Evolutionary conservation across 2,329 filamentous ascomycete genomes (phyloP), one percentile per base, ranked within the genome.

Genomic region (Aureobasidium musti): DNA sequence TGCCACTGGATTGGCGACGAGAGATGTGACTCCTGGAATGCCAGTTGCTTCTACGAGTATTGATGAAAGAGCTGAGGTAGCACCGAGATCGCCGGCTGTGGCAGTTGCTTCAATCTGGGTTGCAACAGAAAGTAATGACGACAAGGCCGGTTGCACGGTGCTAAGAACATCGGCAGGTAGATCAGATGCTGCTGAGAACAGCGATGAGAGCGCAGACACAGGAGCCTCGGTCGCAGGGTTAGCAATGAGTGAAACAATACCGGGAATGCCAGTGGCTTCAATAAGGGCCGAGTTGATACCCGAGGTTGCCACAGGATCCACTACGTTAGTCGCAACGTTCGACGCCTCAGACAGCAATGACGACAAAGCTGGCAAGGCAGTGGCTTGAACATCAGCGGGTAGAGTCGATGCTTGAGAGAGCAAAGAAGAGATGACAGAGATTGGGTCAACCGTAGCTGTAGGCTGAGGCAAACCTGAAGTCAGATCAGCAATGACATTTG

Each of bases 11-110:
- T 56, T 56, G 13, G 21, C 53, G 5, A 56, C 21, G 21, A 56
- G 35, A 35, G 35, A 26, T 5, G 53, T 26, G 1, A 56, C 4
- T 28, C 21, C 35, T 10, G 53, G 53, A 14, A 56, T 56, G 14
- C 53, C 53, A 26, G 53, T 56, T 1, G 53, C 53, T 23, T 56
- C 53, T 7, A 56, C 53, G 33, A 39, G 35, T 5, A 56, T 56
- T 8, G 33, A 41, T 2, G 50, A 54, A 3, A 54, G n/a, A 13
- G 50, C 30, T 23, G 50, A 35, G 11, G 30, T 54, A 6, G 50
- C 28, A 13, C 19, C 30, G 14, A 37, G 26, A 8, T 54, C 50
- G 13, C 28, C 50, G 14, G 35, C n/a, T 4, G 56, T 60, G 5
- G 56, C 30, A 17, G 56, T n/a, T 0, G 39, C 41, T 2, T 56